Conservation (phyloP, 768 basidiomycete genomes). For the Hemileccinum rubropunctum region DNA sequence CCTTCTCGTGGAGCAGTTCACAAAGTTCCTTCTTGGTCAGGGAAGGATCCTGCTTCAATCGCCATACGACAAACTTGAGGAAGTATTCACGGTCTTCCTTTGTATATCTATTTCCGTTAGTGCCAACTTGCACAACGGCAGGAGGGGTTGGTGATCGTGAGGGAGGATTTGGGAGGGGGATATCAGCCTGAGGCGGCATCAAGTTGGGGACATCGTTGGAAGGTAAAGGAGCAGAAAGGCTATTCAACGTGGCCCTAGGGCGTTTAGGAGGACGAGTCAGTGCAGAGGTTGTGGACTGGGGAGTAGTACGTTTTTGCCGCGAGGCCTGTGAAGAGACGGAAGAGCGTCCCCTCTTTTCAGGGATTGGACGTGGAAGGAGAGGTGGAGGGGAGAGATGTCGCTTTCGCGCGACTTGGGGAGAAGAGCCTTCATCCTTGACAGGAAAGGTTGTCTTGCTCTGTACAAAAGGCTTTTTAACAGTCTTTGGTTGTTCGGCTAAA, state of each 20-base stretch:
- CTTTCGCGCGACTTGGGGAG: slow-evolving; percentile 37
- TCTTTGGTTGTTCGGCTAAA: slow-evolving; percentile 24
- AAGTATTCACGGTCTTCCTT: slow-evolving; percentile 65
- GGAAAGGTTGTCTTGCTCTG: slow-evolving; percentile 8
- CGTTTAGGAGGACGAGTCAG: slow-evolving; percentile 30
- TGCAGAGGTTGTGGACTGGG: slow-evolving; percentile 16
- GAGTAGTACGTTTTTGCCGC: slow-evolving; percentile 22
- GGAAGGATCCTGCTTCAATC: slow-evolving; percentile 50
- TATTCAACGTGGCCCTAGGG: slow-evolving; percentile 51
- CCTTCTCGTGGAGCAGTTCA: slow-evolving; percentile 56
- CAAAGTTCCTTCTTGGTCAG: slow-evolving; percentile 55
- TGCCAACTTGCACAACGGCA: slow-evolving; percentile 41
- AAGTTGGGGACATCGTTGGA: slow-evolving; percentile 41
- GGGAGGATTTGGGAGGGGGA: slow-evolving; percentile 60
- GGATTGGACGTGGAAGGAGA: slow-evolving; percentile 23
- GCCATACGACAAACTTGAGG: slow-evolving; percentile 63
- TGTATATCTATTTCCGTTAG: slow-evolving; percentile 62
- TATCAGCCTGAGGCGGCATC: slow-evolving; percentile 59
- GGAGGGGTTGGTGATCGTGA: slow-evolving; percentile 72
- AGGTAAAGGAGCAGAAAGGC: slow-evolving; percentile 45
- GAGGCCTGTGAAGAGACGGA: slow-evolving; percentile 24
- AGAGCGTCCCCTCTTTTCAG: slow-evolving; percentile 21
- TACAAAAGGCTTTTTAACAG: slow-evolving; percentile 30
- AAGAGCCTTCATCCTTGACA: slow-evolving; percentile 9
- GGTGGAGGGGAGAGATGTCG: slow-evolving; percentile 22